Conservation (phyloP, 2,329 filamentous ascomycete species). For the Furcasterigmium sp. region DNA sequence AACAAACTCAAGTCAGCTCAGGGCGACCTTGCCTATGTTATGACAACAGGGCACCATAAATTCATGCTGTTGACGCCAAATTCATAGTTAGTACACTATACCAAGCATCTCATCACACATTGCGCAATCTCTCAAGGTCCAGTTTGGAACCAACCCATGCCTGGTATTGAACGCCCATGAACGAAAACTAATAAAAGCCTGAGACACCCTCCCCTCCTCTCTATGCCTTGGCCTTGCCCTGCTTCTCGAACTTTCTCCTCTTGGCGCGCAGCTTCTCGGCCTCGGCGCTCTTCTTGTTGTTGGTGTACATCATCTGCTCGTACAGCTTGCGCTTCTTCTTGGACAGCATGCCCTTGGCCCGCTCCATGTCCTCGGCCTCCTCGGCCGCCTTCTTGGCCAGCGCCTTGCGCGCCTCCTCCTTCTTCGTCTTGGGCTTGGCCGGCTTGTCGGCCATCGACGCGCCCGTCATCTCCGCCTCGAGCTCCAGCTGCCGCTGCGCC, state of each 20-base stretch:
- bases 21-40: too few species aligned
- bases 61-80: too few species aligned
- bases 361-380: conserved; percentile 83
- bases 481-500: conserved; percentile 75
- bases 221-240: conserved; percentile 34
- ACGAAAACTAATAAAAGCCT: background rate
- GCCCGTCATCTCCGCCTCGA: conserved; percentile 87
- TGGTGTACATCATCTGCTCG: conserved; percentile 95
- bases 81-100: too few species aligned
- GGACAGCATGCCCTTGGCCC: conserved; percentile 96
- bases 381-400: conserved; percentile 65
- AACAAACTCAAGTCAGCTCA: too few species aligned
- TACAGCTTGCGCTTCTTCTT: conserved; percentile 96
- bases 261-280: conserved; percentile 83
- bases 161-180: conserved; percentile 5
- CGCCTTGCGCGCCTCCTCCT: conserved; percentile 66
- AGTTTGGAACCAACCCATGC: conserved; percentile 1
- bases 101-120: too few species aligned
- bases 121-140: too few species aligned
- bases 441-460: conserved; percentile 48
- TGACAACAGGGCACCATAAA: too few species aligned
- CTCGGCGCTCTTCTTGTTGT: conserved; percentile 87
- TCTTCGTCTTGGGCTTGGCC: conserved; percentile 53
- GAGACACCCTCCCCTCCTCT: conserved; percentile 4
- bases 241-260: conserved; percentile 82